Evolutionary conservation across 1,139 yeast species (phyloP), one percentile per base, ranked within the genome.

Genomic region (Meyerozyma carpophila): DNA sequence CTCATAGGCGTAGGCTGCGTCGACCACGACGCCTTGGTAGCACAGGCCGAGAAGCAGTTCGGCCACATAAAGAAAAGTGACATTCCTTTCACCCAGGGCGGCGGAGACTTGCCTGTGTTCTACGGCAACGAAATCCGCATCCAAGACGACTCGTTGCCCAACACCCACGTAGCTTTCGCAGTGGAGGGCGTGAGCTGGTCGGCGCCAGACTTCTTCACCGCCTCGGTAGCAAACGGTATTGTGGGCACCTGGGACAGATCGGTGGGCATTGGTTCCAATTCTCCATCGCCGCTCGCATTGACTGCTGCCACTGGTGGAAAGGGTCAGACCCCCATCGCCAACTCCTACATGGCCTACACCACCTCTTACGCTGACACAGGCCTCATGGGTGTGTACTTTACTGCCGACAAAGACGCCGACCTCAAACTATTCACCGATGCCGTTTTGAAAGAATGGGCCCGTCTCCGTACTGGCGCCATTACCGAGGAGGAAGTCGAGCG

Each of bases 151-250:
- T 72, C 94, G 1, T 68, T 93, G 60, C 96, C 97, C 24, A 83
- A 83, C 8, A 91, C 97, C 2, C 95, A 93, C 66, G 81, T 90
- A 45, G 98, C 97, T 7, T 68, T 93, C 49, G 95, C 97, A 10
- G 84, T 93, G n/a, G 98, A 93, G 68, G 98, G 99, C 55, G 97
- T 91, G 25, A 84, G 96, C 40, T 93, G 99, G 99, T 84, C 88
- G 29, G 89, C 95, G 4, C 91, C 95, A 8, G 98, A 93, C 63
- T 93, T 91, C 67, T 91, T 90, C 70, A 86, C 95, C 26, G 97
- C 96, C 2, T 76, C 95, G 20, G 96, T 93, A 1, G 95, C 97
- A 5, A 97, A 93, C 68, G 97, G 98, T 13, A 86, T 93, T 49
- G 84, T 93, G 41, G 98, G 98, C 37, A 88, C 91, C 58, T 93